Percentiles rank a stretch among this genome's conserved stretches.
These are phyloP conservation scores for Pseudopyricularia javanii DNA, from an alignment of 2,329 filamentous ascomycete species.

Conservation along the genomic window DNA sequence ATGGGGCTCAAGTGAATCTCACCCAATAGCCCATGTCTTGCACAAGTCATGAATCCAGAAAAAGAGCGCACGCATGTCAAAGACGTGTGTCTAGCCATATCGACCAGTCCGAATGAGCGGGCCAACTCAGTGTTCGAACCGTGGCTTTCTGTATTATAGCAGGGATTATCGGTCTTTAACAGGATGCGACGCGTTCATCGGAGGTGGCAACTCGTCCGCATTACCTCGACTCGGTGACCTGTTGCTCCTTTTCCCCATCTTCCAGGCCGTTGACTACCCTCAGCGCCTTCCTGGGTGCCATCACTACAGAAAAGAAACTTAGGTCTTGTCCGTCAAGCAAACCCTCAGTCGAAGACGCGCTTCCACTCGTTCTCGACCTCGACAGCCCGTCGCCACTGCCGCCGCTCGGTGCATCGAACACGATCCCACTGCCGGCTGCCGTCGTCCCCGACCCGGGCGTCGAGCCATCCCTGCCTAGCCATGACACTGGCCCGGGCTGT, in stretches of 20 bases:
- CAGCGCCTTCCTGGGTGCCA: constrained; percentile 52
- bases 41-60: too few relatives aligned
- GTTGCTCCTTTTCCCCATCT: constrained; percentile 8
- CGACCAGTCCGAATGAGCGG: too few relatives aligned
- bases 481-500: not conserved
- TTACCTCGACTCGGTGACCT: not conserved
- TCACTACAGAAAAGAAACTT: constrained; percentile 50
- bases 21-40: too few relatives aligned
- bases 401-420: not conserved
- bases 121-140: too few relatives aligned
- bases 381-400: constrained; percentile 6
- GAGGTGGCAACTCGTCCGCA: too few relatives aligned
- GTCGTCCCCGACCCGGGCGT: constrained; percentile 8
- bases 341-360: constrained; percentile 20
- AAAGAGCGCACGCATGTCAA: too few relatives aligned
- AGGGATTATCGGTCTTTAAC: not conserved
- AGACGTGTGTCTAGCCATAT: too few relatives aligned
- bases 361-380: constrained; percentile 19
- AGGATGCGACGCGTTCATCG: too few relatives aligned
- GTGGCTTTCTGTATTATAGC: not conserved
- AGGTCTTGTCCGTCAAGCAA: constrained; percentile 36
- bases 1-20: too few relatives aligned
- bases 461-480: constrained; percentile 9
- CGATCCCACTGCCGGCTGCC: constrained; percentile 1
- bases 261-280: constrained; percentile 43